Conservation (phyloP, 257 asterid species). For the Prunella vulgaris region DNA sequence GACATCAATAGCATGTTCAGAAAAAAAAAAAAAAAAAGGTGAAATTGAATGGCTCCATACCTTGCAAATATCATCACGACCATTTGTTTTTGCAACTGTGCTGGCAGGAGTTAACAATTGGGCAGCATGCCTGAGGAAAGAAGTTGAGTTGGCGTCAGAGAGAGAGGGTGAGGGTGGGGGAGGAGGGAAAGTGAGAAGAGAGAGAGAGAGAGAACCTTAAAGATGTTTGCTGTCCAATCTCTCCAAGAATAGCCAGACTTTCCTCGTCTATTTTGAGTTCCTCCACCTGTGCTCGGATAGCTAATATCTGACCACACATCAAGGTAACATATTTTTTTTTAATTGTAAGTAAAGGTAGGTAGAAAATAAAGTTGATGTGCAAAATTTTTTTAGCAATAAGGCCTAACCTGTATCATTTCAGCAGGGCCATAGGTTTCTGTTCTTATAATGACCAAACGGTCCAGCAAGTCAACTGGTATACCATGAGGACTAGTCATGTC, state of each 20-base stretch:
- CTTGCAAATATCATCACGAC: slow-evolving; percentile 91
- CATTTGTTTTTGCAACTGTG: slow-evolving; percentile 77
- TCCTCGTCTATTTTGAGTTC: slow-evolving; percentile 82
- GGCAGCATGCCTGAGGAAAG: slow-evolving; percentile 64
- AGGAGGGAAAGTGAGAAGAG: neutral
- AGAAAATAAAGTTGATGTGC: neutral
- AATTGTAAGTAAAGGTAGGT: neutral
- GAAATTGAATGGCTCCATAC: slow-evolving; percentile 19
- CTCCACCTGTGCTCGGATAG: slow-evolving; percentile 95
- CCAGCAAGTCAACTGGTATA: slow-evolving; percentile 86
- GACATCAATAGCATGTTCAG: neutral
- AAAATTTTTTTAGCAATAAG: neutral
- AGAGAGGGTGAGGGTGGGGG: neutral
- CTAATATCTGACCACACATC: slow-evolving; percentile 59
- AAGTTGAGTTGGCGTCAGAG: neutral
- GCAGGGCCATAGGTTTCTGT: slow-evolving; percentile 95
- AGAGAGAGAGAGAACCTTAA: slow-evolving; percentile 48
- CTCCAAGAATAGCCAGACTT: slow-evolving; percentile 85
- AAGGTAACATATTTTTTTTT: neutral
- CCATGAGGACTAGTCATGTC: slow-evolving; percentile 97
- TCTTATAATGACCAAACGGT: slow-evolving; percentile 85
- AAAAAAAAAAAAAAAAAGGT: too few relatives aligned
- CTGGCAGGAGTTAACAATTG: slow-evolving; percentile 89
- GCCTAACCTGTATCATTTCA: slow-evolving; percentile 88
- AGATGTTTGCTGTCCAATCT: slow-evolving; percentile 78